Percentiles rank a stretch among this genome's conserved stretches.
These are phyloP conservation scores for Globisporangium canariense DNA, from an alignment of 352 stramenopile genomes.

Conservation along the genomic window DNA sequence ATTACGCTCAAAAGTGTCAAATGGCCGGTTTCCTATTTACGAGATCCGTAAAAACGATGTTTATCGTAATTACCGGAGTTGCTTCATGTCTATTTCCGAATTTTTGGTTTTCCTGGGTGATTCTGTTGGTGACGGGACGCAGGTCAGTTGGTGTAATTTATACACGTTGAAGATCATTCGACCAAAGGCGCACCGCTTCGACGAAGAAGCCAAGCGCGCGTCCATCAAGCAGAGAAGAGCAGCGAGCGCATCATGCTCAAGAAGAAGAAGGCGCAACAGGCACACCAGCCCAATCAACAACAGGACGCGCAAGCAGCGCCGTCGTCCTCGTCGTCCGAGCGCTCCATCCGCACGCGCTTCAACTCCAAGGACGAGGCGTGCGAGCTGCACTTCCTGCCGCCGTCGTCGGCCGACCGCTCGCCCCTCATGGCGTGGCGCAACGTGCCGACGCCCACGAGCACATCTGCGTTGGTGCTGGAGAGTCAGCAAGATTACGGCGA, in stretches of 20 bases:
- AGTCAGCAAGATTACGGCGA: constrained; percentile 44
- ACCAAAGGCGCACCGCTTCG: neutral
- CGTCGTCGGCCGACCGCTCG: constrained; percentile 71
- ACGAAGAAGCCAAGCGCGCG: constrained; percentile 4
- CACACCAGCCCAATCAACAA: neutral
- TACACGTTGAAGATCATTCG: constrained; percentile 2
- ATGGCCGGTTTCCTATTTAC: neutral
- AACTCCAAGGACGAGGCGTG: constrained; percentile 52
- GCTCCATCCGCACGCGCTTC: constrained; percentile 58
- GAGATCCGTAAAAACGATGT: neutral
- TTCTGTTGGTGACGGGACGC: neutral
- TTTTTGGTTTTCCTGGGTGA: neutral
- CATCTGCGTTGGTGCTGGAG: constrained; percentile 35
- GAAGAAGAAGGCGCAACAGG: constrained; percentile 1
- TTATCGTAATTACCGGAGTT: neutral
- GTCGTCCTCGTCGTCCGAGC: constrained; percentile 9
- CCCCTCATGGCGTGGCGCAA: constrained; percentile 76
- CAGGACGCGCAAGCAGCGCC: neutral
- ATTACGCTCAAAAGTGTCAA: constrained; percentile 13
- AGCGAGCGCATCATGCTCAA: neutral
- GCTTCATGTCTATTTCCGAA: neutral
- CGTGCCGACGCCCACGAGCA: constrained; percentile 42
- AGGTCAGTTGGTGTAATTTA: constrained; percentile 6
- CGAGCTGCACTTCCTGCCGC: constrained; percentile 58
- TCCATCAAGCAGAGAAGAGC: neutral